Conservation (phyloP, 192 early-diverging fungal genomes). For the Backusella liffmaniae region DNA sequence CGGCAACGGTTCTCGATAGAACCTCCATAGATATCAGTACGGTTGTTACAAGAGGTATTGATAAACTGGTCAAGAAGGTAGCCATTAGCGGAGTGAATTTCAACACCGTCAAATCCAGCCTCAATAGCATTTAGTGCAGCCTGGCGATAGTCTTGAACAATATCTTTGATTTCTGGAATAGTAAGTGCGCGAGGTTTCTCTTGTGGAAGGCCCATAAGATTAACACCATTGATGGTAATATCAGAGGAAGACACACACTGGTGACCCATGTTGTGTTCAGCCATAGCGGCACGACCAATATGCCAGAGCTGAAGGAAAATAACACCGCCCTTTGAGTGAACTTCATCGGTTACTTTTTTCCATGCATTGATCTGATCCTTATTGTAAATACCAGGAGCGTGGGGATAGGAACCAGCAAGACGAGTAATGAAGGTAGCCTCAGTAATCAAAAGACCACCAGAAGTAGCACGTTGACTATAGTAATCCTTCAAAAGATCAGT, state of each 20-base stretch:
- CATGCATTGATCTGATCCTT: constrained; percentile 46
- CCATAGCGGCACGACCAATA: constrained; percentile 14
- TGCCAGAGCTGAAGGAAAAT: constrained; percentile 61
- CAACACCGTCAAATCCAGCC: constrained; percentile 87
- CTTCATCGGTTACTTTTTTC: constrained; percentile 52
- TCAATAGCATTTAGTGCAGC: constrained; percentile 69
- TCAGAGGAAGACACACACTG: constrained; percentile 23
- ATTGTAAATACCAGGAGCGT: constrained; percentile 38
- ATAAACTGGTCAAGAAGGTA: constrained; percentile 85
- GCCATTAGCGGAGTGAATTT: constrained; percentile 90
- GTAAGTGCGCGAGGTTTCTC: constrained; percentile 23
- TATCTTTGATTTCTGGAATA: constrained; percentile 1
- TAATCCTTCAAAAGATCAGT: constrained; percentile 13
- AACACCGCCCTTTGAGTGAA: constrained; percentile 50
- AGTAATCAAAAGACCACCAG: constrained; percentile 25
- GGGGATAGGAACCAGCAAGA: constrained; percentile 16
- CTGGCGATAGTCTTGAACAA: constrained; percentile 5
- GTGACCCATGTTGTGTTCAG: neutral
- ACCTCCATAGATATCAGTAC: constrained; percentile 53
- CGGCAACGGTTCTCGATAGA: constrained; percentile 30
- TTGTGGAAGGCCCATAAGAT: neutral
- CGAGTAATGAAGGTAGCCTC: constrained; percentile 25
- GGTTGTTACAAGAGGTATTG: constrained; percentile 73
- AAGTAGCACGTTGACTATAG: constrained; percentile 26
- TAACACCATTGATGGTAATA: constrained; percentile 18